These are phyloP conservation scores for Linum tenue DNA, from an alignment of 345 rosid genomes.

Conservation along the genomic window DNA sequence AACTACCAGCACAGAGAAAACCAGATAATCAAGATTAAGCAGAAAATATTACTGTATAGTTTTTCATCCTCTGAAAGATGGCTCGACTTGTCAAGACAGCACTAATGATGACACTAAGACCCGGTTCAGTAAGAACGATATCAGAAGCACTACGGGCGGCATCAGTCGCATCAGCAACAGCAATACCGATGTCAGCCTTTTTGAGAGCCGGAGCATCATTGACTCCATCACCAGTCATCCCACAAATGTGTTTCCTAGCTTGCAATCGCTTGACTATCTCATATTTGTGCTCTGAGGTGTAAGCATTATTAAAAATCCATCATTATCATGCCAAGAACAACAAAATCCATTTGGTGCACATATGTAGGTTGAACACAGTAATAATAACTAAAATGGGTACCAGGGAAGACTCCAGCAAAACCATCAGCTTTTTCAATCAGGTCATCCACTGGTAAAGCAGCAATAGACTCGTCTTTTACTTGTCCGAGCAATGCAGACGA, in stretches of 20 bases:
- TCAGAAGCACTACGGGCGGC: slow-evolving; percentile 99
- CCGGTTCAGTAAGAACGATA: slow-evolving; percentile 93
- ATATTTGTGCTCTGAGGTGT: slow-evolving; percentile 78
- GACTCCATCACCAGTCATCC: slow-evolving; percentile 99
- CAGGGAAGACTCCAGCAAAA: slow-evolving; percentile 99
- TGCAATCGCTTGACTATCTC: slow-evolving; percentile 94
- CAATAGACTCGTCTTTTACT: slow-evolving; percentile 88
- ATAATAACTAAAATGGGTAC: slow-evolving; percentile 25
- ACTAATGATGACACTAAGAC: slow-evolving; percentile 95
- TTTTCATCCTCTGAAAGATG: slow-evolving; percentile 96
- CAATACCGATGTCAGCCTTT: slow-evolving; percentile 98
- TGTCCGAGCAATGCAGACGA: slow-evolving; percentile 93
- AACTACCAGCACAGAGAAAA: neutral
- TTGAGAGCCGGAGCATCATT: slow-evolving; percentile 99
- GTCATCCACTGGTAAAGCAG: slow-evolving; percentile 84
- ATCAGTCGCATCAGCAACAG: slow-evolving; percentile 99
- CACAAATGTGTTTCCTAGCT: slow-evolving; percentile 96
- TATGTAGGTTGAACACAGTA: neutral
- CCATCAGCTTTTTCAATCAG: slow-evolving; percentile 98
- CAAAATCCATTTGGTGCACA: neutral
- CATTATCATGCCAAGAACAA: neutral
- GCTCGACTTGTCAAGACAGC: slow-evolving; percentile 97
- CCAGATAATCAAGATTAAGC: neutral
- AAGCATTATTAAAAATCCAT: neutral
- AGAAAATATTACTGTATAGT: slow-evolving; percentile 57